Base-by-base conservation (phyloP, 2,329 filamentous ascomycete species). In the Tolypocladium paradoxum region DNA sequence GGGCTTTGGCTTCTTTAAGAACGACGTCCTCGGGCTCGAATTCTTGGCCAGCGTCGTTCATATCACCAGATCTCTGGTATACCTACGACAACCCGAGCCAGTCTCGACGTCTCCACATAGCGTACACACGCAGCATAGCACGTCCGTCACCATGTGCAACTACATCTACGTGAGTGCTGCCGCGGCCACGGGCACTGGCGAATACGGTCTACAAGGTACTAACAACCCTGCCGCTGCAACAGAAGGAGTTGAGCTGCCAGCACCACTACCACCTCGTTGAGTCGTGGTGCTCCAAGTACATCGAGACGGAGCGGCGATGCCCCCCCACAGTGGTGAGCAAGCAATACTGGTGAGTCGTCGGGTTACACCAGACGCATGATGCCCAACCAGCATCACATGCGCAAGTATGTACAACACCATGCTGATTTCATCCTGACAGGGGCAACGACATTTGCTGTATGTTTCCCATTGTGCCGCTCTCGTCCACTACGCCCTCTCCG, bases 181-280 rank as follows among this genome's bases (percentile, higher is more conserved):
- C 38, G 5, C 29, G 20, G 35, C 35, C 22, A 7, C 5, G 3
- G 4, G 7, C 34, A 43, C 27, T 9, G 11, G 43, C 36, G 43
- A 14, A 40, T 45, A 14, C 31, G 27, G 16, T 2, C 6, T 9
- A n/a, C n/a, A n/a, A n/a, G n/a, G 5, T 38, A n/a, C 24, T 49
- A 5, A 49, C 16, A 2, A 2, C 6, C 18, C 24, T 12, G 36
- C 36, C 4, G 12, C 27, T n/a, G 27, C 27, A 47, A 36, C 56
- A 77, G 76, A 76, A 76, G 54, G 73, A 78, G 55, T 70, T 78
- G 55, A 75, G 76, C 64, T 78, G 76, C 56, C 70, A 75, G 57
- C 69, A 71, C 52, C 74, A 78, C 63, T 76, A 75, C 66, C 76
- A 78, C 57, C 62, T 73, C 56, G 72, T 74, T 53, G 71, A 73